Conservation (phyloP, 2,329 filamentous ascomycete species). For the Fusarium mundagurra region DNA sequence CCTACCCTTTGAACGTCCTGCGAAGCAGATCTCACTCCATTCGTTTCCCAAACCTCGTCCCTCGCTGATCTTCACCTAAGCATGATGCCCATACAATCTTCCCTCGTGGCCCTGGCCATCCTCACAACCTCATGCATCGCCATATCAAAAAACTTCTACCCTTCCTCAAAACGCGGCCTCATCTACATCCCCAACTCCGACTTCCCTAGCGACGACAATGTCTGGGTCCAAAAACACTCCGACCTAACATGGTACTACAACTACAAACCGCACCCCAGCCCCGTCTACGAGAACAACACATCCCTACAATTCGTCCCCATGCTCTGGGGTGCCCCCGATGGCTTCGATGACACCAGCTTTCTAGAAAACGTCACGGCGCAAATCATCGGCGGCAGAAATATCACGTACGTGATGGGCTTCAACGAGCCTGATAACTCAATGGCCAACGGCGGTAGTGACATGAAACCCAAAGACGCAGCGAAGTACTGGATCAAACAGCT, state of each 20-base stretch:
- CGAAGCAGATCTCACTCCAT: accelerated
- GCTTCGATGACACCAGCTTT: background rate
- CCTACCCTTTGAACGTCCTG: no score
- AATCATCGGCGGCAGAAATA: background rate
- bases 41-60: background rate
- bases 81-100: background rate
- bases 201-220: background rate
- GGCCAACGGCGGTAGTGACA: background rate
- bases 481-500: background rate
- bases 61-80: accelerated
- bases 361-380: background rate
- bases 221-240: background rate
- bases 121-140: background rate
- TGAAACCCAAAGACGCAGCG: background rate
- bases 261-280: background rate
- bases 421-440: background rate
- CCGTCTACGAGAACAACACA: background rate
- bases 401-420: background rate
- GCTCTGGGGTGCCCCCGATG: background rate
- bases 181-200: background rate
- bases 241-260: background rate
- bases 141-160: background rate
- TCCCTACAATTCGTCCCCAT: background rate
- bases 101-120: background rate
- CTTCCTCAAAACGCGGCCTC: background rate